Base-by-base conservation (phyloP, 164 flowering plant species). In the Aristolochia contorta region DNA sequence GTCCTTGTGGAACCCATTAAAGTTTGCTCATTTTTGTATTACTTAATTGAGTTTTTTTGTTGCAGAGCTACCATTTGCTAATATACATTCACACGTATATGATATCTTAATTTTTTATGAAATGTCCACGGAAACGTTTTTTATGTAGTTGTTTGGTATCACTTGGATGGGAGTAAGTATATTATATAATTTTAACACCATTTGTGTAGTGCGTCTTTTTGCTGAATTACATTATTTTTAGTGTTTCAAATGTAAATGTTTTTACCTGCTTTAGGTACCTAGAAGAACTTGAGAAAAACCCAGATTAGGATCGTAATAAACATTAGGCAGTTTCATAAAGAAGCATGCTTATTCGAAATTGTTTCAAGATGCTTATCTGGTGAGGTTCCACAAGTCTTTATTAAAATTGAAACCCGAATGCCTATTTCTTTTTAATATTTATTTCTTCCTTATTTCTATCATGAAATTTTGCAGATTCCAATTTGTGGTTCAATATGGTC, bases 401-500 rank as follows among this genome's bases (percentile, higher is more conserved):
- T 12, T 30, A 16, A 30, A 6, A 16, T 16, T 55, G 12, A 54
- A 47, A 27, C 22, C 58, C 33, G n/a, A 37, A 19, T 22, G 43
- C 20, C 20, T 65, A 32, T n/a, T n/a, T n/a, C n/a, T n/a, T n/a
- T n/a, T n/a, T 15, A n/a, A 10, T 20, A 16, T 25, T 53, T 3
- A 14, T 46, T 33, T 12, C 47, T 45, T 16, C 12, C 16, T 54
- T 21, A 47, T 13, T 20, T 18, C 48, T 33, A 46, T 69, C 1
- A 37, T 58, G 37, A 30, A 50, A 58, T 51, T 57, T n/a, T 67
- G 37, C 62, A 93, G 99, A 65, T 90, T 62, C 99, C 99, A 2
- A 64, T 89, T 18, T 93, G 99, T 70, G 86, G 81, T 63, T 93
- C 96, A 47, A 85, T 93, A 52, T 93, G 97, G 99, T 87, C 97